Evolutionary conservation across 768 basidiomycete genomes (phyloP), one percentile per base, ranked within the genome.

Genomic region (Leccinum truebloodii): DNA sequence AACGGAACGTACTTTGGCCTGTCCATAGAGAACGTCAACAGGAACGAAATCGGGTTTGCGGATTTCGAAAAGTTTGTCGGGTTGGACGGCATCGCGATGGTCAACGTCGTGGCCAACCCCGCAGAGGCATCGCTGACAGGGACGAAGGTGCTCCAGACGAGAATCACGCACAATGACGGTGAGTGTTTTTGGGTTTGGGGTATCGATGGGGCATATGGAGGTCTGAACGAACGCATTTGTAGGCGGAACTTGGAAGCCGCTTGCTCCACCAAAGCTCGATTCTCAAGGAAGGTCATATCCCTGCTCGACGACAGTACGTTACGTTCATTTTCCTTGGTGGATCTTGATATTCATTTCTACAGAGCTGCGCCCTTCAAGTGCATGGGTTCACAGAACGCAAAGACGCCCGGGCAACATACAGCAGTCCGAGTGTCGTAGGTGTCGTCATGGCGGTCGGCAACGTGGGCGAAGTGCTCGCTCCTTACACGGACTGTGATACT

Each of bases 11-110:
- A 97, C 79, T 99, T 94, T 71, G 88, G 91, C 22, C 72, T 95
- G 12, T 92, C 95, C 1, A 69, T 92, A 41, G 89, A 92, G 65
- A 82, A 94, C 66, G 97, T 92, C 58, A 98, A 98, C 73, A 84
- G 97, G n/a, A 89, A 99, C 71, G 77, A 84, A 0, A 71, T 77
- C 0, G 97, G 97, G 5, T 98, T 83, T 68, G 95, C 94, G 34
- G 96, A 99, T 73, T 99, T 98, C 65, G 97, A 99, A 78, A 99
- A 98, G 80, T 90, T 98, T 83, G 85, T 90, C 58, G 95, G 95
- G 10, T 75, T 99, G 53, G 95, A 98, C 71, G 97, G 97, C 0
- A 96, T 99, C 63, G 96, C 96, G 6, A 76, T 99, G 52, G 83
- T 95, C 65, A 99, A 99, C 69, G 68, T 98, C 39, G 94, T 99